Base-by-base conservation (phyloP, 495 filamentous ascomycete species). In the Talaromyces nanjingensis region DNA sequence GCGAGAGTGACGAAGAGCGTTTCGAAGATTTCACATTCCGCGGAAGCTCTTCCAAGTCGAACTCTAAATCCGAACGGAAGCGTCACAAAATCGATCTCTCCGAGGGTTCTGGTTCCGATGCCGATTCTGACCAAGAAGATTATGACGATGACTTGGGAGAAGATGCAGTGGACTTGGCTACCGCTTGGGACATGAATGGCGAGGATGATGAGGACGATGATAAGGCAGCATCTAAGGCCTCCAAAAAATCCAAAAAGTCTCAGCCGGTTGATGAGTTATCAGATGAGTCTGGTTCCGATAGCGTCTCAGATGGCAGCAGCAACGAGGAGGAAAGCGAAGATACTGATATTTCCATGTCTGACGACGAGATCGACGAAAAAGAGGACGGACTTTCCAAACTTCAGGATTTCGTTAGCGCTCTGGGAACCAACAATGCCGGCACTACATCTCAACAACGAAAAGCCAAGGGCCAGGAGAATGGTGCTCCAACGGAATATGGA, bases 111-210 rank as follows among this genome's bases (percentile, higher is more conserved):
- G 82, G 83, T 39, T 75, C 72, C 2, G 77, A 79, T 53, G 77
- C 72, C 3, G 77, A 79, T 53, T 68, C 77, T 55, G 72, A 68
- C 42, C 82, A 82, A 2, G 86, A 86, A 22, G 73, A 86, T 39
- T 85, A 85, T 5, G 83, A 83, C 20, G 86, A 84, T 58, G 86
- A 89, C 55, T 79, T 96, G 18, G 92, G 92, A 20, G 90, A 91
- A 58, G 91, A 92, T 66, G 92, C 89, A 18, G 86, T 97, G 61
- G 92, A 97, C 76, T 82, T 97, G 49, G 87, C 89, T 4, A 87
- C 86, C 53, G 89, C 89, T 68, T 82, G 96, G 64, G 92, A 97
- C 76, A 86, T 89, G 74, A 89, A 82, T 57, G 74, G 75, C n/a
- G 78, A 81, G 27, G 79, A 83, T 25, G 25, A 65, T 31, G 59